Base-by-base conservation (phyloP, 2,329 filamentous ascomycete genomes). In the Tolypocladium tropicale region DNA sequence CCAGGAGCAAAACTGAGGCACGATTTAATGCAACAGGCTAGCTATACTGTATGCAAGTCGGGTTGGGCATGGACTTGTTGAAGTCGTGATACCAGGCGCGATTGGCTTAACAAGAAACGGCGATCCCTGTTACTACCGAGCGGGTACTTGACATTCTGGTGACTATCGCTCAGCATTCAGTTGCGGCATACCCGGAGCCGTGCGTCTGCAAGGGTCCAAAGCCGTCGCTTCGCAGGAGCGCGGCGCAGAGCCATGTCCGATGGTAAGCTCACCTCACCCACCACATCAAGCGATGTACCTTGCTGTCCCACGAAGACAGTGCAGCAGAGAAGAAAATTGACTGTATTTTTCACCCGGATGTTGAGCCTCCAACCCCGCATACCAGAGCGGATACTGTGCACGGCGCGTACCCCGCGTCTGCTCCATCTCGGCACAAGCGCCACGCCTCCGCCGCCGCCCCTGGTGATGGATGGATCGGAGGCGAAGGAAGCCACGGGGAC, bases 341-440 rank as follows among this genome's bases (percentile, higher is more conserved):
- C 56, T 53, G 51, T 58, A 56, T 58, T 58, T 33, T 37, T 6
- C 54, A 52, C 36, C 0, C 56, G 56, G 56, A 34, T 36, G 21
- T 5, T 4, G n/a, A 3, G 12, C 33, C 5, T 6, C 9, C 1
- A 23, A 55, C 54, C 54, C 56, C 54, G 54, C 56, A 36, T 28
- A 18, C 2, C 12, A 1, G 7, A 30, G 51, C 56, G 56, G 56
- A 54, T 58, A 58, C 56, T 58, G 56, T 58, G 39, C 37, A 6
- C 21, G 3, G 4, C 4, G 6, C 12, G 34, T 41, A 32, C 16
- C 51, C 25, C 18, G 10, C 28, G 6, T n/a, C 25, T 30, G 28
- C 23, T 28, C 14, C 25, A 11, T 11, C 28, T 33, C 46, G 46
- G 46, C 28, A 32, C 14, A 32, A 33, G 46, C 28, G 6, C 28